Conservation (phyloP, 441 rosid genomes). For the Pelargonium cotyledonis region DNA sequence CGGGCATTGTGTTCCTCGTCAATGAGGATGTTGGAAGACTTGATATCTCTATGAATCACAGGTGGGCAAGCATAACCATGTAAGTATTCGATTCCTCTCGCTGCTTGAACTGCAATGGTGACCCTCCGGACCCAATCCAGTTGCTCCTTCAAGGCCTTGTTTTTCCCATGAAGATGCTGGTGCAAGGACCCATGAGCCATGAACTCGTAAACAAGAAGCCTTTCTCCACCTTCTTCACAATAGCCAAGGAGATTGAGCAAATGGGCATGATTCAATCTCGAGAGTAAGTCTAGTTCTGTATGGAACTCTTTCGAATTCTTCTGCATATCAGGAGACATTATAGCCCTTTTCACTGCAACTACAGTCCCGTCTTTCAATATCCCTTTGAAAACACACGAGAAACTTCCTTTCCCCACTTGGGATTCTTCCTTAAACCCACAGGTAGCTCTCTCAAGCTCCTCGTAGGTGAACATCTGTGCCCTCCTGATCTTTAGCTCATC, state of each 20-base stretch:
- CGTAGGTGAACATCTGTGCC: slow-evolving; percentile 1
- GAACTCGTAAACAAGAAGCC: slow-evolving; percentile 27
- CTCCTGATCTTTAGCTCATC: slow-evolving; percentile 4
- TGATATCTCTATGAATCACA: slow-evolving; percentile 26
- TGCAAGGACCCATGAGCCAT: slow-evolving; percentile 28
- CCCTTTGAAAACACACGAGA: slow-evolving; percentile 4
- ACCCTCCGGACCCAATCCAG: slow-evolving; percentile 26
- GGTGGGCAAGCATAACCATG: slow-evolving; percentile 30
- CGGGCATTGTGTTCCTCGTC: slow-evolving; percentile 30
- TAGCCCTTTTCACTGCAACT: slow-evolving; percentile 4
- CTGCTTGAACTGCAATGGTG: slow-evolving; percentile 28
- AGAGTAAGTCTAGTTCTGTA: slow-evolving; percentile 1
- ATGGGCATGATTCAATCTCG: neutral
- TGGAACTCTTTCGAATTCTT: slow-evolving; percentile 1
- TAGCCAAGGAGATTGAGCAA: neutral
- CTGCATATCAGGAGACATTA: slow-evolving; percentile 4
- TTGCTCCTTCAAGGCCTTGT: slow-evolving; percentile 21
- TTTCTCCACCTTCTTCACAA: slow-evolving; percentile 10
- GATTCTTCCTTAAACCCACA: slow-evolving; percentile 4
- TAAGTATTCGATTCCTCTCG: slow-evolving; percentile 26
- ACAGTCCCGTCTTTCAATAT: neutral
- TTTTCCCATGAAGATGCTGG: slow-evolving; percentile 25
- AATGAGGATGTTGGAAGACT: slow-evolving; percentile 26
- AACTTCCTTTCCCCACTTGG: neutral
- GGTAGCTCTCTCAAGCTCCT: slow-evolving; percentile 3